Conservation (phyloP, 83 land plant species). For the Diphasiastrum complanatum region DNA sequence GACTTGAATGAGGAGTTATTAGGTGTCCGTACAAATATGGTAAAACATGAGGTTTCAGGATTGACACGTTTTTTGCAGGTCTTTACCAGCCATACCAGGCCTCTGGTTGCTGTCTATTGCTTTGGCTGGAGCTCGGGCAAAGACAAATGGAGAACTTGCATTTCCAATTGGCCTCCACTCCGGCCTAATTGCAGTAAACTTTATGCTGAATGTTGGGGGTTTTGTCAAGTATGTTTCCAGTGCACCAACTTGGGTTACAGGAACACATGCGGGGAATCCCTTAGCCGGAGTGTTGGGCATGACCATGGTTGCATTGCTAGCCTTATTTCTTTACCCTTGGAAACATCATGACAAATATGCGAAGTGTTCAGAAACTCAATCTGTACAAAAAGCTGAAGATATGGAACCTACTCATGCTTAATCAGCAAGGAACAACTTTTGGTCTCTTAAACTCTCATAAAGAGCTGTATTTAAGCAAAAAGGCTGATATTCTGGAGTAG, state of each 20-base stretch:
- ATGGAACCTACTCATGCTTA: too few species aligned
- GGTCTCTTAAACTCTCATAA: too few species aligned
- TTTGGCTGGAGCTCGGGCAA: constrained; percentile 55
- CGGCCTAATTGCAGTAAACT: constrained; percentile 58
- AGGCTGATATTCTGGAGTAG: too few species aligned
- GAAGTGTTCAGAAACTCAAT: too few species aligned
- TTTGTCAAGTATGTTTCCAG: constrained; percentile 41
- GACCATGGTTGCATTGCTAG: constrained; percentile 39
- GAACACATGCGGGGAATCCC: constrained; percentile 65
- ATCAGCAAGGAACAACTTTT: too few species aligned
- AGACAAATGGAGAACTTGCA: constrained; percentile 47
- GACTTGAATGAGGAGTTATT: too few species aligned
- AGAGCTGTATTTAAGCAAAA: too few species aligned
- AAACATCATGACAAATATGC: too few species aligned
- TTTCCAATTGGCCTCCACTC: constrained; percentile 77
- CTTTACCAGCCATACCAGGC: constrained; percentile 59
- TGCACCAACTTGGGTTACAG: constrained; percentile 59
- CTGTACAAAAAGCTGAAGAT: too few species aligned
- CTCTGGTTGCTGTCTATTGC: constrained; percentile 66
- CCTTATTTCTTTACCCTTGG: constrained; percentile 57
- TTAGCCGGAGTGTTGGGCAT: constrained; percentile 72
- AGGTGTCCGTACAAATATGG: constrained; percentile 5
- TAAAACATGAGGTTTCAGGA: neutral
- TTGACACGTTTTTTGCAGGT: constrained; percentile 48
- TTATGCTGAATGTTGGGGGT: constrained; percentile 44